Percentiles rank a stretch among this genome's conserved stretches.
Conservation (phyloP, 1,284 basidiomycete genomes). For the Athelia psychrophila region DNA sequence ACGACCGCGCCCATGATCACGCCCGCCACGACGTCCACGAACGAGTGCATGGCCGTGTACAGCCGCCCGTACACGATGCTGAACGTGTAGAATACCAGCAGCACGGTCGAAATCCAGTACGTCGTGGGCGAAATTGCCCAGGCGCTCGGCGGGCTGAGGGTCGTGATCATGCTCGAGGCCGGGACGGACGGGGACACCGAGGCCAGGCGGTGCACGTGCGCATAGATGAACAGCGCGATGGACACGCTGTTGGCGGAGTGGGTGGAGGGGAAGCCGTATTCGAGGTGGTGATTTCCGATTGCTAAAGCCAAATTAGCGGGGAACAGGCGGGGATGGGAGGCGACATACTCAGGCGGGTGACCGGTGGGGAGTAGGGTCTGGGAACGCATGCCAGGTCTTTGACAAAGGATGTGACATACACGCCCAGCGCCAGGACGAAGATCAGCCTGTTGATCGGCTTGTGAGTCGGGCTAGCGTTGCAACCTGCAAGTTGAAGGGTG, state of each 20-base stretch:
- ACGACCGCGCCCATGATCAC: conserved; percentile 62
- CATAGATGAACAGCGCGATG: conserved; percentile 78
- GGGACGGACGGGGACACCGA: conserved; percentile 14
- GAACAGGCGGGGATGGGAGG: not conserved
- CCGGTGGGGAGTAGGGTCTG: conserved; percentile 87
- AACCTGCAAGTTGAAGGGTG: not conserved
- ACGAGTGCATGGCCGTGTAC: conserved; percentile 91
- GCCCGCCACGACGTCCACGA: conserved; percentile 75
- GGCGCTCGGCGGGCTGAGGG: conserved; percentile 13
- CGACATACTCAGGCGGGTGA: conserved; percentile 76
- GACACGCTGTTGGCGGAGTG: conserved; percentile 92
- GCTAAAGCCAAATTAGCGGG: conserved; percentile 38
- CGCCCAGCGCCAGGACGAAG: conserved; percentile 76
- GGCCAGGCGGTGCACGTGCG: conserved; percentile 51
- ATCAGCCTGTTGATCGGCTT: conserved; percentile 48
- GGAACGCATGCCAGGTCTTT: conserved; percentile 94
- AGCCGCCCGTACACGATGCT: conserved; percentile 88
- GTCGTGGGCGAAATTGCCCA: conserved; percentile 39
- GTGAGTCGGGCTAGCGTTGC: too few relatives aligned
- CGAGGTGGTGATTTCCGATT: conserved; percentile 81
- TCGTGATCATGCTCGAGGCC: conserved; percentile 15
- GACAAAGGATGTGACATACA: conserved; percentile 80
- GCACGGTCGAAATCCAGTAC: conserved; percentile 39
- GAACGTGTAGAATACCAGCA: conserved; percentile 63
- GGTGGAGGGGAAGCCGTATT: conserved; percentile 96